Percentiles rank a stretch among this genome's conserved stretches.
phyloP scores from a whole-genome alignment of 129 eudicot genomes.

The Artemisia argyi region DNA sequence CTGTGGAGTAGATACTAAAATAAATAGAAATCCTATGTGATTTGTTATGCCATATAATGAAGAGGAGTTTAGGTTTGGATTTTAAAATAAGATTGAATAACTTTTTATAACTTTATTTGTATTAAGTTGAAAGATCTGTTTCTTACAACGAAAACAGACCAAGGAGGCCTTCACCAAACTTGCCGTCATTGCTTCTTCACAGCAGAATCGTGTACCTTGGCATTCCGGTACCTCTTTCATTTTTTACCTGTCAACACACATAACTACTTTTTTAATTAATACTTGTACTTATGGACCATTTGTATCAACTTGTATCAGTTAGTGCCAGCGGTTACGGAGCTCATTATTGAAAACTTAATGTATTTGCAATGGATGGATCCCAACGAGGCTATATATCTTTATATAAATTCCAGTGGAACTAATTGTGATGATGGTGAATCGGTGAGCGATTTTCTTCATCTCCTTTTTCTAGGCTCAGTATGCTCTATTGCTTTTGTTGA shows the following conservation, averaged over 20 bases:
- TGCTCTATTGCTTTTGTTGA: not conserved
- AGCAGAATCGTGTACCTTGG: slow-evolving; percentile 86
- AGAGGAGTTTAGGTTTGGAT: too few species aligned
- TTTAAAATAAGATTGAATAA: too few species aligned
- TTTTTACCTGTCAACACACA: too few species aligned
- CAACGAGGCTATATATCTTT: slow-evolving; percentile 69
- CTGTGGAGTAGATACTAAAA: too few species aligned
- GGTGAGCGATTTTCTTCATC: slow-evolving; percentile 40
- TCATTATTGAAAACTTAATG: slow-evolving; percentile 19
- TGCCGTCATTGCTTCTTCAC: slow-evolving; percentile 80
- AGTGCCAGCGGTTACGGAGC: slow-evolving; percentile 78
- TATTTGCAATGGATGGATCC: slow-evolving; percentile 84
- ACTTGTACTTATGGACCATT: slow-evolving; percentile 20
- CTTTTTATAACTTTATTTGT: slow-evolving; percentile 1
- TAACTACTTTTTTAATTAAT: too few species aligned
- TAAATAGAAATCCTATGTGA: too few species aligned
- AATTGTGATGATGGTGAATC: slow-evolving; percentile 93
- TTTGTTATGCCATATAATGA: too few species aligned
- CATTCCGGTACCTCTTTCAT: slow-evolving; percentile 54
- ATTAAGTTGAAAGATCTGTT: slow-evolving; percentile 68
- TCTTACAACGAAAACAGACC: slow-evolving; percentile 70
- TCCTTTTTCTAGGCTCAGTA: too few species aligned
- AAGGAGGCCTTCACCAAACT: slow-evolving; percentile 84
- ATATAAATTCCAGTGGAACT: slow-evolving; percentile 90
- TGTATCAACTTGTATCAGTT: slow-evolving; percentile 43